A percentile compares a stretch with the other conserved stretches of the same genome.
Conservation (phyloP, 2,329 filamentous ascomycete species). For the Colletotrichum orbiculare region DNA sequence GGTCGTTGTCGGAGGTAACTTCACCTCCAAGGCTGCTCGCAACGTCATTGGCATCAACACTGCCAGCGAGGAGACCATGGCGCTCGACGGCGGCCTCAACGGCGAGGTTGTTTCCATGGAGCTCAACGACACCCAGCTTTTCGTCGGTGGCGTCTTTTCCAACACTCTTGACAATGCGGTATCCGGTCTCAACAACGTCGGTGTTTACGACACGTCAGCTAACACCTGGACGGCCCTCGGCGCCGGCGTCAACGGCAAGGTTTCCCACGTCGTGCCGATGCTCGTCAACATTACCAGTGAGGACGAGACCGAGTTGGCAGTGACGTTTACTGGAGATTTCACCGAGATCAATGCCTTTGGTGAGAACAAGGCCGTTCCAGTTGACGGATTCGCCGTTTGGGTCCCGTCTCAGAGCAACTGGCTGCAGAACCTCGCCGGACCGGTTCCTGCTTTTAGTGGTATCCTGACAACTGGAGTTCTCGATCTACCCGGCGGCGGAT, state of each 20-base stretch:
- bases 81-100: conserved; percentile 80
- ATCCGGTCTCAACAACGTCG: conserved; percentile 78
- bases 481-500: conserved; percentile 70
- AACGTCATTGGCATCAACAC: conserved; percentile 83
- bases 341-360: conserved; percentile 76
- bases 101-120: conserved; percentile 79
- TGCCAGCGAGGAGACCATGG: conserved; percentile 69
- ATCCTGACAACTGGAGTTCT: conserved; percentile 76
- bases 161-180: conserved; percentile 72
- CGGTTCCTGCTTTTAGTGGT: conserved; percentile 76
- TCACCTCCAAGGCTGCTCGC: conserved; percentile 73
- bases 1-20: conserved; percentile 86
- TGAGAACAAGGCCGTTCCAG: conserved; percentile 68
- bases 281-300: conserved; percentile 80
- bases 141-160: conserved; percentile 87
- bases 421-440: conserved; percentile 80
- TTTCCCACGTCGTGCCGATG: conserved; percentile 80
- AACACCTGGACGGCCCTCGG: conserved; percentile 84
- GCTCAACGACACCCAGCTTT: conserved; percentile 74
- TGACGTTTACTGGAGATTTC: conserved; percentile 86
- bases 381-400: conserved; percentile 89
- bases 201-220: conserved; percentile 75
- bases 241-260: conserved; percentile 84
- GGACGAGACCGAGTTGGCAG: conserved; percentile 73
- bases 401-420: conserved; percentile 87